Evolutionary conservation across 192 early-diverging fungal species (phyloP).

Genomic region (Backusella liffmaniae): DNA sequence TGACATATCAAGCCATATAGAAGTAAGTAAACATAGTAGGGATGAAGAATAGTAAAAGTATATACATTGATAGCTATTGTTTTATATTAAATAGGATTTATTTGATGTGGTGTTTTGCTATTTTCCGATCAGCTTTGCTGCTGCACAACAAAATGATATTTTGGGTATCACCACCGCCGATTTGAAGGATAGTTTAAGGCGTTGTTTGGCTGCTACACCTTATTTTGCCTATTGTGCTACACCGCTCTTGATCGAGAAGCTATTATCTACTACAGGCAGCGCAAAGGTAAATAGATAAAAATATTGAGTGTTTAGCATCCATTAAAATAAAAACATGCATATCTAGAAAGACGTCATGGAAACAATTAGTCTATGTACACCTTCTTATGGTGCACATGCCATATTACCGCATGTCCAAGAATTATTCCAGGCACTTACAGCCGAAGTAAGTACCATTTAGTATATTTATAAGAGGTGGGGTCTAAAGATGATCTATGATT

Average conservation of each 20-base stretch:
- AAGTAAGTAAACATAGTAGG: conserved; percentile 44
- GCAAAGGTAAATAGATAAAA: conserved; percentile 71
- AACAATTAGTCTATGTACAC: conserved; percentile 74
- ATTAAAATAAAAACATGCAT: not conserved
- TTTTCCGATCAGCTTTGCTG: conserved; percentile 98
- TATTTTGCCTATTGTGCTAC: conserved; percentile 81
- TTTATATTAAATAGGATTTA: conserved; percentile 58
- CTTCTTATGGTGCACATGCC: conserved; percentile 69
- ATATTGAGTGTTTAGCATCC: not conserved
- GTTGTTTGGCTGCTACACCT: conserved; percentile 81
- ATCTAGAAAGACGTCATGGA: conserved; percentile 85
- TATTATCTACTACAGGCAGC: conserved; percentile 71
- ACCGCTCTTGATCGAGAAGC: conserved; percentile 88
- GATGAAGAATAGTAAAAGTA: not conserved
- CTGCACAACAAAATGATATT: conserved; percentile 84
- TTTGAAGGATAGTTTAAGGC: conserved; percentile 77
- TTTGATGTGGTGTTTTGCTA: conserved; percentile 99
- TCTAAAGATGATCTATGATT: not conserved
- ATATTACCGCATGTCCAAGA: conserved; percentile 69
- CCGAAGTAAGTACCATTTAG: conserved; percentile 39
- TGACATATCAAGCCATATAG: conserved; percentile 75
- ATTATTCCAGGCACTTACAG: conserved; percentile 70
- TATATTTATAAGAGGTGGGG: not conserved
- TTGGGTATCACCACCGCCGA: conserved; percentile 91
- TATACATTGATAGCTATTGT: conserved; percentile 12